Evolutionary conservation across 1,284 basidiomycete genomes (phyloP), one percentile per base, ranked within the genome.

Genomic region (Pseudozyma thailandica): DNA sequence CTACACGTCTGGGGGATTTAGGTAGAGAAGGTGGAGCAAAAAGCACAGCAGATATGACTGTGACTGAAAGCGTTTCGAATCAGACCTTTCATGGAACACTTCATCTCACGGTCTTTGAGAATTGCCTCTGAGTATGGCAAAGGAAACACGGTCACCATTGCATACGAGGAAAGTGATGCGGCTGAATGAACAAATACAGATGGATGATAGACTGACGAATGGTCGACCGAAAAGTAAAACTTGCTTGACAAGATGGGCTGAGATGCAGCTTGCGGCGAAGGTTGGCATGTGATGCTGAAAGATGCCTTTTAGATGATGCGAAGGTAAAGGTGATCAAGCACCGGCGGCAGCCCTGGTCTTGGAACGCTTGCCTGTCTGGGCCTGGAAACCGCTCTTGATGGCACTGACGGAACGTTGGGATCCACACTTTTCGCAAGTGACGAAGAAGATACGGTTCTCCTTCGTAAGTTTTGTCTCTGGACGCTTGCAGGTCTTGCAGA

Each of bases 401-500:
- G 94, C 87, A 74, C 92, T 91, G 78, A 98, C 95, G 70, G 93
- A 95, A 50, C 95, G 89, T 79, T 91, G 87, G 69, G 91, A 93
- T 8, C 93, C 93, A 83, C 93, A 97, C 23, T 92, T 90, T 85
- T 96, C 92, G 86, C 95, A 98, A 0, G 92, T 90, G 88, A 98
- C 94, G 87, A 99, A 98, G 88, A 95, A 98, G 82, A 99, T 93
- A 85, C 95, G 92, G 85, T 98, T 97, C 86, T 98, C 94, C 85
- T 98, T 98, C 46, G 91, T 91, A 45, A 99, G 88, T 20, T 95
- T 88, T 6, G 95, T 99, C 84, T 98, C 94, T 50, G 93, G 93
- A 4, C 94, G 97, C 86, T 97, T 98, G 88, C 95, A 99, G 37
- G 95, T 98, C 86, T 97, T 96, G 89, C 95, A 99, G 39, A 94